Evolutionary conservation across 768 basidiomycete genomes (phyloP).

Genomic region (Trametes sanguinea): DNA sequence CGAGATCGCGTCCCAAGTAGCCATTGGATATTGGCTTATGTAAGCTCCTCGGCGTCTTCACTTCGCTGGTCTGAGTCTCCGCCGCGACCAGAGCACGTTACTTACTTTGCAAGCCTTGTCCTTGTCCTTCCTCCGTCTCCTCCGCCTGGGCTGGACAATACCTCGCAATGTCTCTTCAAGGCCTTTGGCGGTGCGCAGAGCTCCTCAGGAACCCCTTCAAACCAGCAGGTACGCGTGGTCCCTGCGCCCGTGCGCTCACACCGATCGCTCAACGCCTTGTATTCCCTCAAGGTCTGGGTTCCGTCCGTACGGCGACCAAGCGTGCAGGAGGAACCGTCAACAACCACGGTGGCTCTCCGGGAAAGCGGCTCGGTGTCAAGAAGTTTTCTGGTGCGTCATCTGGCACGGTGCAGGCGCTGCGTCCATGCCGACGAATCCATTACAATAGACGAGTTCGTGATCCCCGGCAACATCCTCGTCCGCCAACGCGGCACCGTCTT

Average conservation of each 20-base stretch:
- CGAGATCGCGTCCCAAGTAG: conserved; percentile 10
- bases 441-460: conserved; percentile 78
- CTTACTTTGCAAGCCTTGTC: too few relatives aligned
- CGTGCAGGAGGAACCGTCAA: conserved; percentile 92
- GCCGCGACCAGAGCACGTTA: background rate
- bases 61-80: background rate
- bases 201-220: conserved; percentile 20
- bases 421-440: background rate
- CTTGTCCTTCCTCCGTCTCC: too few relatives aligned
- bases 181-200: conserved; percentile 17
- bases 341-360: conserved; percentile 91
- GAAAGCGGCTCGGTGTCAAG: conserved; percentile 92
- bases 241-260: background rate
- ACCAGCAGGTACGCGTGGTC: conserved; percentile 11
- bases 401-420: background rate
- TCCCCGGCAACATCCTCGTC: conserved; percentile 95
- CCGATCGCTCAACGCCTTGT: conserved; percentile 4
- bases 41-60: conserved; percentile 22
- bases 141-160: background rate
- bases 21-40: conserved; percentile 17
- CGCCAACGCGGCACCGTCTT: conserved; percentile 92
- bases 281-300: conserved; percentile 46
- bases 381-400: conserved; percentile 81
- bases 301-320: conserved; percentile 93
- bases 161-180: conserved; percentile 20